These are phyloP conservation scores for Schwanniomyces etchellsii DNA, from an alignment of 1,139 yeast genomes.

Conservation along the genomic window DNA sequence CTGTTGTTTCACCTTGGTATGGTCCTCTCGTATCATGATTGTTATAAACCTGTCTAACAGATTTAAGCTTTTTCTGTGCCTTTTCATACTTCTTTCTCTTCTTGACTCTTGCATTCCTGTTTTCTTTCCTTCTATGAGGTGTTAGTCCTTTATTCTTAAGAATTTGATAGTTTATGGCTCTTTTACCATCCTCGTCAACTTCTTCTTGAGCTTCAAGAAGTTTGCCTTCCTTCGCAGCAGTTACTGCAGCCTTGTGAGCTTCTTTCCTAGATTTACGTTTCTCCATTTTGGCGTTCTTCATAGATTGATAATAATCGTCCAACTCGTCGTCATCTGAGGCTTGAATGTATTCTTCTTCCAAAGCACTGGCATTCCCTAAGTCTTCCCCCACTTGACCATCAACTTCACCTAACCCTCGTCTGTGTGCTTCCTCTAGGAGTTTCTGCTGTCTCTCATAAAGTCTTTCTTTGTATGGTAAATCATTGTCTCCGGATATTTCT, in stretches of 20 bases:
- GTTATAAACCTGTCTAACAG: constrained; percentile 83
- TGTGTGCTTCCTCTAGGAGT: constrained; percentile 79
- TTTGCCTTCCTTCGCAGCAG: constrained; percentile 83
- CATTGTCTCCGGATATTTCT: constrained; percentile 78
- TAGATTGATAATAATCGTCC: constrained; percentile 42
- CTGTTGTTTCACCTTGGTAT: constrained; percentile 92
- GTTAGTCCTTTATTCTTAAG: constrained; percentile 94
- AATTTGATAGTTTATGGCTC: constrained; percentile 92
- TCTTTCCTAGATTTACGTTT: constrained; percentile 50
- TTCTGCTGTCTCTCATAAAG: constrained; percentile 85
- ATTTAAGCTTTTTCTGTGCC: constrained; percentile 90
- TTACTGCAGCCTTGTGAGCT: constrained; percentile 68
- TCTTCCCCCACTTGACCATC: constrained; percentile 48
- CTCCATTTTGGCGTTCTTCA: constrained; percentile 43
- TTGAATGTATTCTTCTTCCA: constrained; percentile 42
- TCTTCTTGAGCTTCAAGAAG: constrained; percentile 64
- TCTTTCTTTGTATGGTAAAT: constrained; percentile 89
- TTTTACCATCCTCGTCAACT: constrained; percentile 75
- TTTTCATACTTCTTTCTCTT: constrained; percentile 95
- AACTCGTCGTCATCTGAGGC: constrained; percentile 26
- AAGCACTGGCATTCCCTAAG: constrained; percentile 44
- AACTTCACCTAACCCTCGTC: constrained; percentile 61
- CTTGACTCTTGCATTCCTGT: constrained; percentile 93
- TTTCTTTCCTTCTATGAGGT: constrained; percentile 86
- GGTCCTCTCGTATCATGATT: constrained; percentile 61